These are phyloP conservation scores for Geranium incanum DNA, from an alignment of 441 rosid genomes.

Conservation along the genomic window DNA sequence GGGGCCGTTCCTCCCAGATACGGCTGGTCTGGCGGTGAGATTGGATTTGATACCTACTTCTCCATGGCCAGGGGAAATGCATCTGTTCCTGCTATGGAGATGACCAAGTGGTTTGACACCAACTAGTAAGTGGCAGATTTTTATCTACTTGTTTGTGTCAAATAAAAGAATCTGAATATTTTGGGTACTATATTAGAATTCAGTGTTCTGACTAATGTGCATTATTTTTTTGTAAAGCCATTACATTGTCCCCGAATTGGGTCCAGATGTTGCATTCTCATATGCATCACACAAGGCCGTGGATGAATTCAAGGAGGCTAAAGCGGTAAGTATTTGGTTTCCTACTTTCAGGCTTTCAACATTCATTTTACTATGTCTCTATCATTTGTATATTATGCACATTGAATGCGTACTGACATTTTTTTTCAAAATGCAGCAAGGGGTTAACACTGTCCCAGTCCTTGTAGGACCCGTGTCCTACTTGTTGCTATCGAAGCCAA, in stretches of 20 bases:
- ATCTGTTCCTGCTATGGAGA: constrained; percentile 92
- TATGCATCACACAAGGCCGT: constrained; percentile 98
- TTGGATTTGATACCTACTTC: constrained; percentile 70
- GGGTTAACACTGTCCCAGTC: constrained; percentile 80
- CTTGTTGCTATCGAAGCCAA: constrained; percentile 84
- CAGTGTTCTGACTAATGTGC: not conserved
- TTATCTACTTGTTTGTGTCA: not conserved
- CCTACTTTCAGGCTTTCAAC: not conserved
- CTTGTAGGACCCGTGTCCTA: constrained; percentile 92
- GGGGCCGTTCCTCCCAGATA: constrained; percentile 92
- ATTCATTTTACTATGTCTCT: not conserved
- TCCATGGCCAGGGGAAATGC: constrained; percentile 99
- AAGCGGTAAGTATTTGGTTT: constrained; percentile 45
- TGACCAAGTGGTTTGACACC: constrained; percentile 99
- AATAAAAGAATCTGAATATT: not conserved
- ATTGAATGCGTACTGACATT: not conserved
- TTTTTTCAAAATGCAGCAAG: constrained; percentile 45
- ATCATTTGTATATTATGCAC: not conserved
- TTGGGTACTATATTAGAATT: not conserved
- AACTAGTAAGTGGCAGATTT: constrained; percentile 68
- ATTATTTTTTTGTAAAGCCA: constrained; percentile 39
- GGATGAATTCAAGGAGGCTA: constrained; percentile 85
- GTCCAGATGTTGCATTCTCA: constrained; percentile 76
- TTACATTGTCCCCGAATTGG: constrained; percentile 93
- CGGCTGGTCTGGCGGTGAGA: constrained; percentile 73